A percentile compares a stretch with the other conserved stretches of the same genome.
These are phyloP conservation scores for Spiraea crenata DNA, from an alignment of 331 rosid genomes.

Conservation along the genomic window DNA sequence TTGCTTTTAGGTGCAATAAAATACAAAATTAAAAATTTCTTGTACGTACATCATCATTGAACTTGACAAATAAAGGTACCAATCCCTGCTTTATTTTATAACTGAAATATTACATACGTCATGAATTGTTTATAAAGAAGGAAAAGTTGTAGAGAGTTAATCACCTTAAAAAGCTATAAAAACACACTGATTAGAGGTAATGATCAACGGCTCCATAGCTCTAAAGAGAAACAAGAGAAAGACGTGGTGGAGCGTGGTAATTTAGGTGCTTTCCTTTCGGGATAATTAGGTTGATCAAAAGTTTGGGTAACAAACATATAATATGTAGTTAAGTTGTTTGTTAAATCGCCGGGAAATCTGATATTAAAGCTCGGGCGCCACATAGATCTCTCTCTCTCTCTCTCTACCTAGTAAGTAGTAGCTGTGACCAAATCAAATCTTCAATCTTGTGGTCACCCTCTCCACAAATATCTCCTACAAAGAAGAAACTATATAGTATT, in stretches of 20 bases:
- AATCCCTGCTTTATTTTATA: not conserved
- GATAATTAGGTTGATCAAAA: not conserved
- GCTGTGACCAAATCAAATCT: not conserved
- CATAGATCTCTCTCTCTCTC: not conserved
- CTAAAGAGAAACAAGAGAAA: not conserved
- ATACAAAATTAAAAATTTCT: not conserved
- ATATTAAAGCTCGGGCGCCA: not conserved
- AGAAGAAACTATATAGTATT: not conserved
- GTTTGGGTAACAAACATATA: not conserved
- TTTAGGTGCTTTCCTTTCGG: not conserved
- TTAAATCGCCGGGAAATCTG: constrained; percentile 1
- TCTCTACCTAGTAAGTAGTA: too few species aligned
- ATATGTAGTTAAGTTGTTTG: not conserved
- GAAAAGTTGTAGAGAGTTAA: not conserved
- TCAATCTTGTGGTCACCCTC: not conserved
- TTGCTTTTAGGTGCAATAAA: too few species aligned
- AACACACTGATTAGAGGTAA: not conserved
- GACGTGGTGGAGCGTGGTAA: not conserved
- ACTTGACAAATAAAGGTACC: not conserved
- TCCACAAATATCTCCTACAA: not conserved
- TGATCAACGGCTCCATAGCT: not conserved
- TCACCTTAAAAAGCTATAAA: not conserved
- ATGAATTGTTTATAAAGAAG: not conserved
- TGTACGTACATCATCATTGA: not conserved
- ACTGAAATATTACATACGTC: too few species aligned